Evolutionary conservation across 345 rosid genomes (phyloP).

Genomic region (Aquilaria yunnanensis): DNA sequence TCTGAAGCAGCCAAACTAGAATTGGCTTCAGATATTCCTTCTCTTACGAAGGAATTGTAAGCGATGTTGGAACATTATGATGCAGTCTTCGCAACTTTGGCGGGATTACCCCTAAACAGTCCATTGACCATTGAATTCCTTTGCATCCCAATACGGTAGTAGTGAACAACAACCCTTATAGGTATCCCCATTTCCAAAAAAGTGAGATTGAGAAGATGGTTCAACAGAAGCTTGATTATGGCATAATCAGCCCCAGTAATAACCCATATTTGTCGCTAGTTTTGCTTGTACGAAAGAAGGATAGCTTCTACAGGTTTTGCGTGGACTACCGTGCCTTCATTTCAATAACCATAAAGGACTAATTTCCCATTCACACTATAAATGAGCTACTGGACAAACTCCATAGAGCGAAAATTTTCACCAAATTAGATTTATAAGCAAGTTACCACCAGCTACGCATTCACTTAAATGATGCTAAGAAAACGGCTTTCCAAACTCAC

Average conservation of each 20-base stretch:
- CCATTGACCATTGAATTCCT: not conserved
- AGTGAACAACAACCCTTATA: not conserved
- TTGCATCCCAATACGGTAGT: not conserved
- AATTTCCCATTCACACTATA: not conserved
- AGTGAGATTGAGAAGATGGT: not conserved
- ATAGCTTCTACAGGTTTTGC: not conserved
- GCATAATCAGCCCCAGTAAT: not conserved
- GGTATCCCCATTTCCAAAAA: not conserved
- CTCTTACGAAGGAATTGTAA: not conserved
- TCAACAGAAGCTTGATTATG: not conserved
- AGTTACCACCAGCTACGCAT: not conserved
- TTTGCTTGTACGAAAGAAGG: constrained; percentile 5
- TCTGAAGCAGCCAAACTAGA: not conserved
- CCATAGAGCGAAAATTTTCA: not conserved
- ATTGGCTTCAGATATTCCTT: not conserved
- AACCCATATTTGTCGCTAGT: constrained; percentile 10
- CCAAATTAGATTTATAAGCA: not conserved
- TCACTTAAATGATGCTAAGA: not conserved
- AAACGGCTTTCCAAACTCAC: not conserved
- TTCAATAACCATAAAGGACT: not conserved
- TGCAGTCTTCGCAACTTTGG: not conserved
- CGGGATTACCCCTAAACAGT: not conserved
- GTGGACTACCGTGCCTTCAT: not conserved
- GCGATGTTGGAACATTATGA: not conserved
- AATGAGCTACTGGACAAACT: not conserved